Evolutionary conservation across 2,329 filamentous ascomycete species (phyloP), one percentile per base, ranked within the genome.

Genomic region (Trichoderma sp.): DNA sequence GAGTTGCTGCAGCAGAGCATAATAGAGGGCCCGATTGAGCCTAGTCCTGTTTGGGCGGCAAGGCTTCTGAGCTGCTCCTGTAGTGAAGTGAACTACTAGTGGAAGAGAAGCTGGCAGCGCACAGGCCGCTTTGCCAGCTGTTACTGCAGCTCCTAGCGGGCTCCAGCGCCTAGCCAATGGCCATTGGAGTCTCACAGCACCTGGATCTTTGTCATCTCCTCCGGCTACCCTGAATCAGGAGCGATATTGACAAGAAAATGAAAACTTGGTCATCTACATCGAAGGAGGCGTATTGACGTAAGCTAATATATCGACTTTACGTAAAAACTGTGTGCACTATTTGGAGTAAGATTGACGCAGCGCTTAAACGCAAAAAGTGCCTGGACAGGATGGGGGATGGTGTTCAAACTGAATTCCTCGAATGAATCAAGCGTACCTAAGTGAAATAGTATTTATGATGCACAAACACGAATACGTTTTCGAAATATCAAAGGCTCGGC

Each of bases 1-100:
- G 51, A 55, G 28, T 43, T 39, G 65, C 56, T 46, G 39, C 51
- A 65, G 61, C 61, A 56, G 34, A 65, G 61, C 61, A 56, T 56
- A 58, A 66, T 46, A 63, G 43, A 56, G 18, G 39, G 39, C 39
- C 39, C n/a, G 18, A 28, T 30, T 24, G 39, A 52, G 59, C 49
- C 52, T 68, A 68, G 56, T 52, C 65, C 56, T 32, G 56, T 59
- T 49, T 68, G 46, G 65, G 65, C 63, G 52, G 54, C 39, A 56
- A 59, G 63, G 63, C 54, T 43, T 34, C 43, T 66, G 63, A 49
- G 34, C 55, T 52, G 37, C 65, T 60, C n/a, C n/a, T n/a, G n/a
- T n/a, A 43, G 39, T 43, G 39, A 43, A 18, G 37, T 39, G 13
- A 37, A 16, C 30, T 30, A n/a, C n/a, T n/a, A n/a, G n/a, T n/a